A percentile compares a stretch with the other conserved stretches of the same genome.
Evolutionary conservation across 2,329 filamentous ascomycete genomes (phyloP).

Genomic region (Lomentospora prolificans): DNA sequence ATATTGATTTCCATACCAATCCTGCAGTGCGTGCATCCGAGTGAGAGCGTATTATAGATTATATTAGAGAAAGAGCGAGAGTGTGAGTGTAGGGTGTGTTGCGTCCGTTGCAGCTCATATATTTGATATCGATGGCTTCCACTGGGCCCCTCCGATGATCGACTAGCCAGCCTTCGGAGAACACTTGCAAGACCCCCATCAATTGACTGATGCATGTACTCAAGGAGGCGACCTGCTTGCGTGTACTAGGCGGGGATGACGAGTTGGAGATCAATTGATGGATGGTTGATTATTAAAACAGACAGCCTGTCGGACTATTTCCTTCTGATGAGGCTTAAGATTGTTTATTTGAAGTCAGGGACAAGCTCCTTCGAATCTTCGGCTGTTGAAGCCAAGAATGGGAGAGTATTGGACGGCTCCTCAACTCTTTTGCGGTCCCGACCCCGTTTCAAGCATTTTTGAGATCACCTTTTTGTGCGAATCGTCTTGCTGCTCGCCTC

Average conservation of each 20-base stretch:
- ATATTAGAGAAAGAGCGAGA: too few relatives aligned
- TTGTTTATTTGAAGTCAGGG: neutral
- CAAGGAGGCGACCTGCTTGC: neutral
- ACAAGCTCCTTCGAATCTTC: neutral
- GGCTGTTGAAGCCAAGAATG: neutral
- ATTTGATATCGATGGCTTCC: neutral
- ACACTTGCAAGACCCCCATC: neutral
- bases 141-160: neutral
- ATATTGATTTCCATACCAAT: neutral
- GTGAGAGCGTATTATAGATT: too few relatives aligned
- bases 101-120: too few relatives aligned
- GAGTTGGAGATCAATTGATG: neutral
- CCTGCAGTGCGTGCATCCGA: neutral
- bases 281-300: constrained; percentile 3
- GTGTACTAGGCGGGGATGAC: too few relatives aligned
- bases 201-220: neutral
- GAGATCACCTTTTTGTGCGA: too few relatives aligned
- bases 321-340: neutral
- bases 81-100: too few relatives aligned
- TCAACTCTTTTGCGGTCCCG: neutral
- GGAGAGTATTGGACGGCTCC: too few relatives aligned
- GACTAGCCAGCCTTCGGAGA: neutral
- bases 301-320: neutral
- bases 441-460: neutral
- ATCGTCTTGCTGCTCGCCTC: too few relatives aligned